Percentiles rank a stretch among this genome's conserved stretches.
Evolutionary conservation across 2,329 filamentous ascomycete genomes (phyloP).

Genomic region (Alternaria rosae): DNA sequence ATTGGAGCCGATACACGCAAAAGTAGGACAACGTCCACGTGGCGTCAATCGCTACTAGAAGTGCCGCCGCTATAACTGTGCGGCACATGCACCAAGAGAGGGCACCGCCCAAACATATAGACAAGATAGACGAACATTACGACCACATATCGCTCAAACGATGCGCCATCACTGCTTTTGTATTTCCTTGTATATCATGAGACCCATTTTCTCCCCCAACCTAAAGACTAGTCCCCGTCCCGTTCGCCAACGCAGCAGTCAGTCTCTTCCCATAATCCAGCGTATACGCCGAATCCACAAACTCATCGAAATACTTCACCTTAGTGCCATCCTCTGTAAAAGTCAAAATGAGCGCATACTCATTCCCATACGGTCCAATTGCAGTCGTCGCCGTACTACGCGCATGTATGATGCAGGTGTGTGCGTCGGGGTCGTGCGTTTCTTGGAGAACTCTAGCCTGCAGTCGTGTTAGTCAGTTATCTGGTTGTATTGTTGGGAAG

Average conservation of each 20-base stretch:
- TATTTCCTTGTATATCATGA: not conserved
- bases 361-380: slow-evolving; percentile 5
- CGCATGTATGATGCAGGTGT: slow-evolving; percentile 3
- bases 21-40: not conserved
- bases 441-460: slow-evolving; percentile 4
- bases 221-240: not conserved
- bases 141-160: not conserved
- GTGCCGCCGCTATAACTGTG: not conserved
- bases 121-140: not conserved
- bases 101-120: not conserved
- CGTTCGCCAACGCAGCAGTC: not conserved
- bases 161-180: not conserved
- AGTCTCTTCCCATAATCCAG: not conserved
- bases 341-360: slow-evolving; percentile 3
- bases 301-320: not conserved
- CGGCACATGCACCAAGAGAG: not conserved
- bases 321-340: slow-evolving; percentile 6
- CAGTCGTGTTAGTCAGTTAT: not conserved
- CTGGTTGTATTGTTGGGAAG: not conserved
- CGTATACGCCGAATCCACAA: slow-evolving; percentile 9
- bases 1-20: not conserved
- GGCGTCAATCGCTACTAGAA: not conserved
- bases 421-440: slow-evolving; percentile 4
- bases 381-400: not conserved
- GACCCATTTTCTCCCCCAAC: too few species aligned